Conservation (phyloP, 306 rosid genomes). For the Hippophae rhamnoides region DNA sequence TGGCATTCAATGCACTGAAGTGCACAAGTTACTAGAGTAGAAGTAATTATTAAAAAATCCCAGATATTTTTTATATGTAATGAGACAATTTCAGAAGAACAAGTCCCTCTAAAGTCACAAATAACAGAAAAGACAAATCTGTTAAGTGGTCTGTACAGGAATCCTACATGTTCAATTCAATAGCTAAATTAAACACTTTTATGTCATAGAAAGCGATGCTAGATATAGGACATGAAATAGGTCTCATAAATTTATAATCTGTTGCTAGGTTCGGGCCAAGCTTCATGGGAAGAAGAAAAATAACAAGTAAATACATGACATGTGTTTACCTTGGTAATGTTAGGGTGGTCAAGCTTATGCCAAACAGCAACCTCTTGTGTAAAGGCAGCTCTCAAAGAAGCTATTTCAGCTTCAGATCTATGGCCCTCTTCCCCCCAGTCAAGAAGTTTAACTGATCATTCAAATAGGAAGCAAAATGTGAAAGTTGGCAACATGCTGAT, state of each 20-base stretch:
- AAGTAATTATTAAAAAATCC: too few relatives aligned
- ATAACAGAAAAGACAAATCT: too few relatives aligned
- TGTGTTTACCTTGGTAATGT: slow-evolving; percentile 77
- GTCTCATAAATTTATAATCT: not conserved
- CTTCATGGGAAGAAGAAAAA: slow-evolving; percentile 12
- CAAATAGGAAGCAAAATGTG: not conserved
- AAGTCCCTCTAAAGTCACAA: too few relatives aligned
- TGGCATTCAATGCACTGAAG: too few relatives aligned
- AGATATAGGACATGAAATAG: too few relatives aligned
- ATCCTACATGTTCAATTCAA: too few relatives aligned
- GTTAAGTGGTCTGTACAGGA: too few relatives aligned
- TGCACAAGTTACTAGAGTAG: too few relatives aligned
- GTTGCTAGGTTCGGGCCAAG: not conserved
- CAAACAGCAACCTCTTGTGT: slow-evolving; percentile 96
- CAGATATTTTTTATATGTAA: too few relatives aligned
- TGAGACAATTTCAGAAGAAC: too few relatives aligned
- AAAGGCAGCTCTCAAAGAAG: slow-evolving; percentile 81
- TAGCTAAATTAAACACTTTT: too few relatives aligned
- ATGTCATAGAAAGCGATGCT: too few relatives aligned
- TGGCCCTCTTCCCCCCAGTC: slow-evolving; percentile 99
- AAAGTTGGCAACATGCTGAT: not conserved
- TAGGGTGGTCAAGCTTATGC: slow-evolving; percentile 98
- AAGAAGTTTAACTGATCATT: slow-evolving; percentile 66
- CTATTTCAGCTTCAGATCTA: slow-evolving; percentile 83
- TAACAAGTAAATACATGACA: slow-evolving; percentile 6